Conservation (phyloP, 352 stramenopile species). For the Phytophthora citricola region DNA sequence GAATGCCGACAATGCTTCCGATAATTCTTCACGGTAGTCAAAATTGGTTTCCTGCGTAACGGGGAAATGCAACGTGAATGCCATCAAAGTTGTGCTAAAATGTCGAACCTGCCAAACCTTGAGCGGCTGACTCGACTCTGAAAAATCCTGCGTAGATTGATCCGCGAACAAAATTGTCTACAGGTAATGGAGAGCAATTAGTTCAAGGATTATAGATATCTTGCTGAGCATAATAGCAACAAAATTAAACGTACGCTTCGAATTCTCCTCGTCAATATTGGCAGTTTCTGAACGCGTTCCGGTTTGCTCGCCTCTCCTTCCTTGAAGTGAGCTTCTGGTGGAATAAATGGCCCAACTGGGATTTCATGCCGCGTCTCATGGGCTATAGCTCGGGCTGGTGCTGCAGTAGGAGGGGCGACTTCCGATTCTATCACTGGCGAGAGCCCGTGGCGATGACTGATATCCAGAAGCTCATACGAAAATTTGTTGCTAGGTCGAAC, state of each 20-base stretch:
- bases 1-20: conserved; percentile 50
- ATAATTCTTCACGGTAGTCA: conserved; percentile 62
- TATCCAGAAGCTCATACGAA: conserved; percentile 24
- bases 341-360: conserved; percentile 8
- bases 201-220: background rate
- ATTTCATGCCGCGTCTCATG: conserved; percentile 35
- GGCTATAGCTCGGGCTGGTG: conserved; percentile 18
- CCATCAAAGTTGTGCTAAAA: background rate
- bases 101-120: conserved; percentile 22
- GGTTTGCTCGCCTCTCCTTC: conserved; percentile 18
- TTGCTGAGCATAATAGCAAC: no score
- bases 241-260: conserved; percentile 25
- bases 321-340: conserved; percentile 5
- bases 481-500: conserved; percentile 42
- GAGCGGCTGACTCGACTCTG: conserved; percentile 32
- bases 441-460: conserved; percentile 27
- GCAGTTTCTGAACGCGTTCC: conserved; percentile 12
- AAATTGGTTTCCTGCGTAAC: conserved; percentile 30
- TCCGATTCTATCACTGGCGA: conserved; percentile 23
- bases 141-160: conserved; percentile 31
- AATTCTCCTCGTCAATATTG: conserved; percentile 27
- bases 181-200: conserved; percentile 2
- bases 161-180: conserved; percentile 44
- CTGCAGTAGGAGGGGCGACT: background rate
- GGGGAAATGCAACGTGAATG: background rate